These are phyloP conservation scores for Neckera pumila DNA, from an alignment of 225 moss, liverwort and hornwort species.

Conservation along the genomic window DNA sequence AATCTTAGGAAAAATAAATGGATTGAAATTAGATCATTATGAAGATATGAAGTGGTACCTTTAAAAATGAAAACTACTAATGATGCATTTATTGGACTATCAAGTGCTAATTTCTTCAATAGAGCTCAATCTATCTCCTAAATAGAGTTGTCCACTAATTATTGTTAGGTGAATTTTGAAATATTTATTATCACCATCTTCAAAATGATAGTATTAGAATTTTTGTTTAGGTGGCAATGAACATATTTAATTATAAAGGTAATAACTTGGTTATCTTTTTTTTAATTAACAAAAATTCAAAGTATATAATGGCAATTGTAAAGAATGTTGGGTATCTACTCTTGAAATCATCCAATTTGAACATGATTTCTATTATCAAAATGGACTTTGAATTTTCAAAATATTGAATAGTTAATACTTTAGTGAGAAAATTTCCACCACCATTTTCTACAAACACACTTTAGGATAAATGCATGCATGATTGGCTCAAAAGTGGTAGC, in stretches of 20 bases:
- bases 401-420: neutral
- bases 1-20: neutral
- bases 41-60: neutral
- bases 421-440: neutral
- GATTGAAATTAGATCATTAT: neutral
- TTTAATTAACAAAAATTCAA: neutral
- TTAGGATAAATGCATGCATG: too few species aligned
- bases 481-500: too few species aligned
- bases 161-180: neutral
- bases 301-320: neutral
- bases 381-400: neutral
- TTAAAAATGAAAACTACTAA: neutral
- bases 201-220: neutral
- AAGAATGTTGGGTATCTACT: neutral
- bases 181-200: neutral
- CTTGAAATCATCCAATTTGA: neutral
- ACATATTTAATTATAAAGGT: neutral
- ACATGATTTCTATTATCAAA: neutral
- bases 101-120: neutral
- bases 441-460: neutral
- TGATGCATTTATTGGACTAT: neutral
- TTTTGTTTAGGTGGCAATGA: neutral
- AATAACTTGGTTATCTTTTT: neutral
- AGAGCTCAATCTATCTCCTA: neutral
- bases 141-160: neutral